Base-by-base conservation (phyloP, 768 basidiomycete species). In the Amyloporia xantha region DNA sequence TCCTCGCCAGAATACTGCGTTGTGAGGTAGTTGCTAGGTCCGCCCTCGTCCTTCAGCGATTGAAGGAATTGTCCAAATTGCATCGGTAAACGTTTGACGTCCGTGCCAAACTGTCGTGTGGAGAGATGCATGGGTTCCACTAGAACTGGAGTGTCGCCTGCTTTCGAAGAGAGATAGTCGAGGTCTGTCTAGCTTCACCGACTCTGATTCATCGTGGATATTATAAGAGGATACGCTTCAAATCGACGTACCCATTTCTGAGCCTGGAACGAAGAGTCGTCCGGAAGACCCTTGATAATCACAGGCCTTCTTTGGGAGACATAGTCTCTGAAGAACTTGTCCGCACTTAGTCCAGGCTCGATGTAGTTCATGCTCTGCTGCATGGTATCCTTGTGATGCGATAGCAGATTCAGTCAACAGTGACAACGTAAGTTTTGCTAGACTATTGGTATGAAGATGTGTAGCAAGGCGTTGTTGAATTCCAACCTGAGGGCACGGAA, bases 1-100 rank as follows among this genome's bases (percentile, higher is more conserved):
- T 62, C 62, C 20, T 58, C 55, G 11, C 54, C 53, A 2, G 63
- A 54, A 38, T 66, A 66, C 42, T 66, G 62, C 6, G 64, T 66
- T 25, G 64, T 66, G 4, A 66, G 52, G 44, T 66, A 64, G 5
- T 54, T 54, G 24, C 58, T 25, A 0, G 58, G 54, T 1, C 58
- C 61, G 2, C 55, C 49, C 3, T 58, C 51, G 5, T n/a, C 42
- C 13, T 51, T 24, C 35, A 63, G 45, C 2, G 54, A 53, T 10
- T 26, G 13, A 3, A 62, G 43, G 39, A 63, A 63, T 2, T 62
- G 59, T 13, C 50, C 35, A 53, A 65, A 63, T 9, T 47, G 41
- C 55, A 60, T 56, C 4, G 54, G 26, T 2, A 62, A 33, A 10
- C 63, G 52, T 44, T 62, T 54, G 19, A 60, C 55, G 48, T 61